Conservation (phyloP, 495 filamentous ascomycete genomes). For the Aspergillus ellipticus region DNA sequence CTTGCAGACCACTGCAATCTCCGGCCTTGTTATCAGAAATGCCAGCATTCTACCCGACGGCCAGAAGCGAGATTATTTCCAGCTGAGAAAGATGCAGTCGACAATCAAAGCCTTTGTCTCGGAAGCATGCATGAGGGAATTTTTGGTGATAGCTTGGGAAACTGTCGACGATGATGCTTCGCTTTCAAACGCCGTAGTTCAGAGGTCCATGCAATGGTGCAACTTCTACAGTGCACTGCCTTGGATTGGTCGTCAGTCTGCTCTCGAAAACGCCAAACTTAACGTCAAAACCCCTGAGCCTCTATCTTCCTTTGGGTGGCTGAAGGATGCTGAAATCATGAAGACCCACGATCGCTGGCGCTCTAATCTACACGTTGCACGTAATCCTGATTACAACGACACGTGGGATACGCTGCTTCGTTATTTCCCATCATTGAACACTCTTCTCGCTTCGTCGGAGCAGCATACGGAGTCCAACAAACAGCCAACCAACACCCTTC, state of each 20-base stretch:
- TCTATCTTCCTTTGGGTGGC: constrained; percentile 53
- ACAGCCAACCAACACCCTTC: constrained; percentile 15
- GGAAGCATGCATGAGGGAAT: constrained; percentile 46
- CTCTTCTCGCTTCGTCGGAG: constrained; percentile 26
- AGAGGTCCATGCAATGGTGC: constrained; percentile 52
- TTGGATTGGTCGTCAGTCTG: constrained; percentile 45
- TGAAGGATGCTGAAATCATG: constrained; percentile 52
- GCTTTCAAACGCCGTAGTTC: constrained; percentile 49
- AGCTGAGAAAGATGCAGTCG: constrained; percentile 34
- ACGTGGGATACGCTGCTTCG: constrained; percentile 28
- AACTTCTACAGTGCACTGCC: constrained; percentile 53
- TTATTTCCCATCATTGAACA: constrained; percentile 27
- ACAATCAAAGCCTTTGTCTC: constrained; percentile 54
- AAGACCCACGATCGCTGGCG: constrained; percentile 50
- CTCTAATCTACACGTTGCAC: constrained; percentile 34
- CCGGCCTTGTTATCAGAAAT: constrained; percentile 48
- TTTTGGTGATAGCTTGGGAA: constrained; percentile 51
- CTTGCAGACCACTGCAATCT: constrained; percentile 32
- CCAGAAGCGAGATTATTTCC: constrained; percentile 50
- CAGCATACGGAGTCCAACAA: constrained; percentile 5
- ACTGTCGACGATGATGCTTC: constrained; percentile 46
- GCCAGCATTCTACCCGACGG: constrained; percentile 46
- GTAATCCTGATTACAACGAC: constrained; percentile 9
- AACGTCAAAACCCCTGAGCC: constrained; percentile 39
- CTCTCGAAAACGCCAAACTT: constrained; percentile 37